Percentiles rank a stretch among this genome's conserved stretches.
These are phyloP conservation scores for Zopfia rhizophila DNA, from an alignment of 2,329 filamentous ascomycete genomes.

Conservation along the genomic window DNA sequence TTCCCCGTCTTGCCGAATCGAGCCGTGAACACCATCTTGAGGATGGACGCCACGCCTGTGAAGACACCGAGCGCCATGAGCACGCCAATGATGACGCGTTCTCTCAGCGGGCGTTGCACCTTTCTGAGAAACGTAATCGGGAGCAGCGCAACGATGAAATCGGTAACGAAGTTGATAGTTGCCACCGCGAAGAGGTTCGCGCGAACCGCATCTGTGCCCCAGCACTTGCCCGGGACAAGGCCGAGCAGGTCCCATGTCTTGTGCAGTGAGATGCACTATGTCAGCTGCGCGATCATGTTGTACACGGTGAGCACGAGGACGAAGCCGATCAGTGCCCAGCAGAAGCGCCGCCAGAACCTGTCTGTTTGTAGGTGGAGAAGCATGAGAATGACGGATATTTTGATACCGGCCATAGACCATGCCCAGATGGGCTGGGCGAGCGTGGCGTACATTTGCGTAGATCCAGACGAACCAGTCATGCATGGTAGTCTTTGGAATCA, in stretches of 20 bases:
- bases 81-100: slow-evolving; percentile 26
- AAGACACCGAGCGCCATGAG: slow-evolving; percentile 34
- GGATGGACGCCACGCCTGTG: slow-evolving; percentile 25
- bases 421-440: slow-evolving; percentile 33
- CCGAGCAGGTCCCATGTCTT: slow-evolving; percentile 25
- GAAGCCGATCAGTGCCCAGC: slow-evolving; percentile 26
- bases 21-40: slow-evolving; percentile 19
- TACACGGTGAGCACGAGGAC: slow-evolving; percentile 23
- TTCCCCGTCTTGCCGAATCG: slow-evolving; percentile 2
- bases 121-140: slow-evolving; percentile 33
- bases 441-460: slow-evolving; percentile 46
- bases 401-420: slow-evolving; percentile 28
- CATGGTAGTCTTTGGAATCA: slow-evolving; percentile 59
- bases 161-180: slow-evolving; percentile 24
- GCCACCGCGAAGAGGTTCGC: slow-evolving; percentile 21
- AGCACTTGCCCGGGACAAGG: slow-evolving; percentile 22
- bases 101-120: slow-evolving; percentile 28
- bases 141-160: slow-evolving; percentile 29
- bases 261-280: slow-evolving; percentile 27
- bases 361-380: slow-evolving; percentile 27
- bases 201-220: slow-evolving; percentile 14
- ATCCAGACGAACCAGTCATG: slow-evolving; percentile 65
- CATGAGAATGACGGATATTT: slow-evolving; percentile 30
- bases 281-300: slow-evolving; percentile 23
- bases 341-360: slow-evolving; percentile 23